Conservation (phyloP, 352 stramenopile genomes). For the Chrysophaeum taylorii region DNA sequence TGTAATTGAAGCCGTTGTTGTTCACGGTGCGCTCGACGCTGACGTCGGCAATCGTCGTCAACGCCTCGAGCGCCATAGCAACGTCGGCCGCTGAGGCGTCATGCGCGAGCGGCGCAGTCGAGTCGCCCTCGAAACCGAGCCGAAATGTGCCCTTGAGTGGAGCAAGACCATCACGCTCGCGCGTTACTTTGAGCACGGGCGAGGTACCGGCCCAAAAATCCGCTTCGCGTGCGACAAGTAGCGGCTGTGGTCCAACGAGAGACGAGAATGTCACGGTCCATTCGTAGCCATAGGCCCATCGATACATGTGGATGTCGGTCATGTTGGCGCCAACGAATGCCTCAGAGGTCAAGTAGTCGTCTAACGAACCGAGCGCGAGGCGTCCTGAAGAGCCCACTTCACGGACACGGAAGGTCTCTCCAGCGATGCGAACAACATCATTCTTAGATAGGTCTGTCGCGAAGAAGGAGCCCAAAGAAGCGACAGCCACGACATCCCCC, state of each 20-base stretch:
- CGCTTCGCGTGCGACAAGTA: slow-evolving; percentile 64
- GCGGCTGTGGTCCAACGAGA: slow-evolving; percentile 59
- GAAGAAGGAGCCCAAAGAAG: neutral
- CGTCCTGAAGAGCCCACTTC: slow-evolving; percentile 17
- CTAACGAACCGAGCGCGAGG: slow-evolving; percentile 26
- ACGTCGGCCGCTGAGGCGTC: slow-evolving; percentile 67
- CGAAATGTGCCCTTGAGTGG: slow-evolving; percentile 81
- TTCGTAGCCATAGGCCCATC: slow-evolving; percentile 57
- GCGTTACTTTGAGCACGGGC: slow-evolving; percentile 62
- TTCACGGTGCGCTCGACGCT: slow-evolving; percentile 69
- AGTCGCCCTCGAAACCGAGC: slow-evolving; percentile 61
- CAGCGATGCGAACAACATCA: slow-evolving; percentile 43
- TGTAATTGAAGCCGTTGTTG: slow-evolving; percentile 87
- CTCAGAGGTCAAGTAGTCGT: slow-evolving; percentile 17
- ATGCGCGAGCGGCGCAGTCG: slow-evolving; percentile 65
- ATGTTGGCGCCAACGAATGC: slow-evolving; percentile 23
- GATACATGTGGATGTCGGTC: slow-evolving; percentile 39
- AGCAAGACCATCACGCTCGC: slow-evolving; percentile 63
- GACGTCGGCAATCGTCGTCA: slow-evolving; percentile 72
- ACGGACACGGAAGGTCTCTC: slow-evolving; percentile 28
- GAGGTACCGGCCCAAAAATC: slow-evolving; percentile 86
- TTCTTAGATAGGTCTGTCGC: slow-evolving; percentile 31
- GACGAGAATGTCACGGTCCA: slow-evolving; percentile 56
- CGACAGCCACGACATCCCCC: no score
- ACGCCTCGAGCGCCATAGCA: slow-evolving; percentile 67